Base-by-base conservation (phyloP, 306 rosid genomes). In the Rosa chinensis region DNA sequence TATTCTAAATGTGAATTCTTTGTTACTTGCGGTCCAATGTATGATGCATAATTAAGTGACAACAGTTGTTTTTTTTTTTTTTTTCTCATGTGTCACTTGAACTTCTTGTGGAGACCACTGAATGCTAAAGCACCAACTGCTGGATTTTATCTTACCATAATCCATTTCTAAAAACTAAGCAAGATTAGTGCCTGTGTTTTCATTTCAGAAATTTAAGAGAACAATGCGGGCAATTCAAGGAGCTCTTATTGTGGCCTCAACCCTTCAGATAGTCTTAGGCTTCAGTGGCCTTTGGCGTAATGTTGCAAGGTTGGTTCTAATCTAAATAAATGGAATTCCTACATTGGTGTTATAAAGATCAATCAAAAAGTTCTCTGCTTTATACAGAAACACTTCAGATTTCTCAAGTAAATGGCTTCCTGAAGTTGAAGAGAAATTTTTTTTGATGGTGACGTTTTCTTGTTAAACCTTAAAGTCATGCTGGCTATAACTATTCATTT, bases 241-340 rank as follows among this genome's bases (percentile, higher is more conserved):
- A 37, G 78, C 98, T 80, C 94, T 96, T 76, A 93, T 96, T 81
- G 85, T 96, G 56, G 99, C 99, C 73, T 96, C 99, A 80, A 93
- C 97, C 82, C 97, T 96, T 86, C 99, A 96, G 90, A 96, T 96
- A 84, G 96, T 96, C 83, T 84, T 96, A 62, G 99, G 99, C 78
- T 96, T 96, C 88, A 96, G 99, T 81, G 99, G 99, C 82, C 98
- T 96, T 40, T 96, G 99, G 99, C 99, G 99, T 55, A 96, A 96
- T 78, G 99, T 93, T 84, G 83, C 97, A 83, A 93, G 99, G 99
- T 96, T 81, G 58, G 97, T 85, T 81, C 79, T 43, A 44, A 11
- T 55, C 47, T 5, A 42, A 28, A 68, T 23, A 69, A 63, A 61
- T 53, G 18, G 28, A 50, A 42, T 21, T 42, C 40, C 2, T 17